Percentiles rank a stretch among this genome's conserved stretches.
Conservation (phyloP, 2,329 filamentous ascomycete genomes). For the Cryphonectria japonica region DNA sequence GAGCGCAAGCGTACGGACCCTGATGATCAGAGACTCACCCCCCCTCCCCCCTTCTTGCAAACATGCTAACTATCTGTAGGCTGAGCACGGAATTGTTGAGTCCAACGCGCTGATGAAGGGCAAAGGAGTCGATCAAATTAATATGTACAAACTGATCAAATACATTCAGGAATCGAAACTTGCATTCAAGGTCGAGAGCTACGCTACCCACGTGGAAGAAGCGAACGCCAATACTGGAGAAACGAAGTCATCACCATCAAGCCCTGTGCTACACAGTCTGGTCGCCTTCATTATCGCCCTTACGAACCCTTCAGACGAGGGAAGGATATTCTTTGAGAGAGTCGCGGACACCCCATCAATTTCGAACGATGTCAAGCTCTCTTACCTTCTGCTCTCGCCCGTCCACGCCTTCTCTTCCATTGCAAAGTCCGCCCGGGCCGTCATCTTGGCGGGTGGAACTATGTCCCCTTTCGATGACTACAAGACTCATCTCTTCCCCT, state of each 20-base stretch:
- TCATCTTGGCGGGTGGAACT: slow-evolving; percentile 91
- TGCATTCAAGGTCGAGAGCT: slow-evolving; percentile 92
- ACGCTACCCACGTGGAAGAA: slow-evolving; percentile 67
- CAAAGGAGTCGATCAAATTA: slow-evolving; percentile 93
- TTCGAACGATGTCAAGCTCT: slow-evolving; percentile 62
- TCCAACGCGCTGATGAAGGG: slow-evolving; percentile 73
- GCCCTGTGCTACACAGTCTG: slow-evolving; percentile 59
- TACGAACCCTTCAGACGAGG: slow-evolving; percentile 80
- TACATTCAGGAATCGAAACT: slow-evolving; percentile 93
- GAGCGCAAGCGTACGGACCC: slow-evolving; percentile 48
- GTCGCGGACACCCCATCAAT: slow-evolving; percentile 32
- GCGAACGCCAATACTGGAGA: slow-evolving; percentile 42
- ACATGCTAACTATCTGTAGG: slow-evolving; percentile 36
- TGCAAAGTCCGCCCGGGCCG: slow-evolving; percentile 79
- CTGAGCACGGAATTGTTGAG: slow-evolving; percentile 69
- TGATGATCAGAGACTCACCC: not conserved
- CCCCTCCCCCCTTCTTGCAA: slow-evolving; percentile 34
- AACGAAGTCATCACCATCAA: slow-evolving; percentile 61
- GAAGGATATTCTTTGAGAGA: slow-evolving; percentile 67
- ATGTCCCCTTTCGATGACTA: slow-evolving; percentile 98
- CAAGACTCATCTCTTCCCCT: slow-evolving; percentile 81
- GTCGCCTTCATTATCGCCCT: slow-evolving; percentile 74
- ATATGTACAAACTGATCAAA: slow-evolving; percentile 82
- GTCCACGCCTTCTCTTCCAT: slow-evolving; percentile 90
- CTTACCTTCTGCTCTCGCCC: slow-evolving; percentile 88